Percentiles rank a stretch among this genome's conserved stretches.
Evolutionary conservation across 2,329 filamentous ascomycete genomes (phyloP).

Genomic region (Dothideomycetes sp.): DNA sequence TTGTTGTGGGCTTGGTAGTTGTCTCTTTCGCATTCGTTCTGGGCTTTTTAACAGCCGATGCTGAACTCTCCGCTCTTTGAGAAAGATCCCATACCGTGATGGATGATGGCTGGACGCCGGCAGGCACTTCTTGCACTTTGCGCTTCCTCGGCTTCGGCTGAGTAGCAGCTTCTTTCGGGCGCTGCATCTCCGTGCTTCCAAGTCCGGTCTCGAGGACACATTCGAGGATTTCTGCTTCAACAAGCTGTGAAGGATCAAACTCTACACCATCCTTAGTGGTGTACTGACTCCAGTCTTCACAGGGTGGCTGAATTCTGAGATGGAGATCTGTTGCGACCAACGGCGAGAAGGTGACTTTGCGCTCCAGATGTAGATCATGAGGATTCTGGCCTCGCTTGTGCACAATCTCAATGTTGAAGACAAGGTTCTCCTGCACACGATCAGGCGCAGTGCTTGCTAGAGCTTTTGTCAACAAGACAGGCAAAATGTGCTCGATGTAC

Average conservation of each 20-base stretch:
- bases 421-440: slow-evolving; percentile 18
- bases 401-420: slow-evolving; percentile 25
- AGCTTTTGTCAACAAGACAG: slow-evolving; percentile 27
- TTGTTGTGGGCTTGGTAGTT: no score
- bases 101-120: no score
- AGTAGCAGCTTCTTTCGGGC: slow-evolving; percentile 3
- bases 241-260: slow-evolving; percentile 26
- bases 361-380: slow-evolving; percentile 17
- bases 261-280: slow-evolving; percentile 23
- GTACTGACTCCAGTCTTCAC: slow-evolving; percentile 23
- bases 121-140: slow-evolving; percentile 6
- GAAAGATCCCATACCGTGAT: no score
- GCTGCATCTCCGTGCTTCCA: slow-evolving; percentile 12
- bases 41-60: no score
- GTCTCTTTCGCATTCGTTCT: no score
- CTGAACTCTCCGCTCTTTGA: no score
- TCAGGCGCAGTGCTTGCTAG: slow-evolving; percentile 17
- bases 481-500: slow-evolving; percentile 32
- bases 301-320: slow-evolving; percentile 16
- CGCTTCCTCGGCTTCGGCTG: slow-evolving; percentile 4
- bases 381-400: slow-evolving; percentile 22
- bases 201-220: slow-evolving; percentile 27
- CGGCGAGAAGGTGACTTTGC: slow-evolving; percentile 31
- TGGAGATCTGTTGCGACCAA: slow-evolving; percentile 24
- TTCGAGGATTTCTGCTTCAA: slow-evolving; percentile 30